These are phyloP conservation scores for Candida parachauliodes DNA, from an alignment of 805 yeast species.

Conservation along the genomic window DNA sequence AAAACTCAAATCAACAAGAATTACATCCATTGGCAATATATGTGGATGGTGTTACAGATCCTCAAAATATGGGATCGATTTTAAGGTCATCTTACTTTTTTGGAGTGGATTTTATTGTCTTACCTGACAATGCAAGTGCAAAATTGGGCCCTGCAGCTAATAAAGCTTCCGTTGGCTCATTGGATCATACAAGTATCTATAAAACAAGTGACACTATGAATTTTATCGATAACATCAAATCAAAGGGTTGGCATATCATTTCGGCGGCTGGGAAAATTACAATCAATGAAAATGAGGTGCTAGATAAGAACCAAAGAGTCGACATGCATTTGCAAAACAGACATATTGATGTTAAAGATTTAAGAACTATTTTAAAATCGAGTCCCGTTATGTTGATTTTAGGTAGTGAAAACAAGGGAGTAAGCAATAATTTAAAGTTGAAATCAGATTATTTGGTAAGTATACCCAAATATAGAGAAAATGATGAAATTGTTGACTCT, in stretches of 20 bases:
- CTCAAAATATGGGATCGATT: constrained; percentile 85
- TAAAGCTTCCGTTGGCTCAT: constrained; percentile 81
- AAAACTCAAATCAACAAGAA: constrained; percentile 1
- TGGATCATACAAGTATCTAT: constrained; percentile 67
- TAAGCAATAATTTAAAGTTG: constrained; percentile 60
- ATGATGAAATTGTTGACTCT: constrained; percentile 56
- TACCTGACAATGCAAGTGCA: constrained; percentile 70
- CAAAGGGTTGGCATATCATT: constrained; percentile 69
- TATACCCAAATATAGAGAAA: constrained; percentile 29
- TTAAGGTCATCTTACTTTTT: constrained; percentile 74
- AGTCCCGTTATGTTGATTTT: constrained; percentile 68
- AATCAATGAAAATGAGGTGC: constrained; percentile 18
- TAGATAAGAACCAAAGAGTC: constrained; percentile 23
- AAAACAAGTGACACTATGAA: constrained; percentile 54
- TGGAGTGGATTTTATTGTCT: constrained; percentile 76
- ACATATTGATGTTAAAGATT: constrained; percentile 36
- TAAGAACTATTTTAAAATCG: constrained; percentile 40
- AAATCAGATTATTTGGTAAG: constrained; percentile 53
- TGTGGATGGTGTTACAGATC: constrained; percentile 78
- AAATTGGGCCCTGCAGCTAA: constrained; percentile 72
- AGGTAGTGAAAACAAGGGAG: constrained; percentile 86
- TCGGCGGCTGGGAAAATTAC: constrained; percentile 47
- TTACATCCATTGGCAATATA: constrained; percentile 63
- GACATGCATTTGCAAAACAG: constrained; percentile 28
- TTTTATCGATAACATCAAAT: constrained; percentile 54